A percentile compares a stretch with the other conserved stretches of the same genome.
Conservation (phyloP, 106 monocot species). For the Dendrobium officinale region DNA sequence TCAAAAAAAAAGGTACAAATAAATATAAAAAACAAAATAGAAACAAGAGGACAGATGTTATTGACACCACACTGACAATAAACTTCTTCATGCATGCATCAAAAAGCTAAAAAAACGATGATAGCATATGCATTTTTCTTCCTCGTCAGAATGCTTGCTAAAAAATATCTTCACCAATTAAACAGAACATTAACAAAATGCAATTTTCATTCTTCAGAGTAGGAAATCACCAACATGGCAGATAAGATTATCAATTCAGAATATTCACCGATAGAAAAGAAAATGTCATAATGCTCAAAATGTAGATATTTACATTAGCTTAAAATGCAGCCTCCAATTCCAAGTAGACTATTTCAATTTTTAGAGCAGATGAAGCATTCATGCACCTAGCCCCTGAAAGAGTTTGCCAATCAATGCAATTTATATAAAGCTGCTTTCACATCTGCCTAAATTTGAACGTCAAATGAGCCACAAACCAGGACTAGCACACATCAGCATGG, state of each 20-base stretch:
- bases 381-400: background rate
- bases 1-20: background rate
- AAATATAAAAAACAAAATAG: background rate
- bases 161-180: background rate
- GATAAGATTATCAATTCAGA: background rate
- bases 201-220: background rate
- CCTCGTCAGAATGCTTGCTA: background rate
- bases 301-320: background rate
- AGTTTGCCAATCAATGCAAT: background rate
- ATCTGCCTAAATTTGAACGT: background rate
- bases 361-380: background rate
- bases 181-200: background rate
- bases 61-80: background rate
- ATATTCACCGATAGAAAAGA: background rate
- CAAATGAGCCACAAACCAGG: background rate
- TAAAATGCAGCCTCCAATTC: background rate
- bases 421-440: background rate
- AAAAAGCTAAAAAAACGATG: background rate
- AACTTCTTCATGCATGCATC: background rate
- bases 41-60: background rate
- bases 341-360: background rate
- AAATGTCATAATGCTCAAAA: background rate
- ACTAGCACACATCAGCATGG: too few relatives aligned
- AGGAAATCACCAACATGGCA: background rate
- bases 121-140: background rate